These are phyloP conservation scores for Ceratocystis albifundus DNA, from an alignment of 2,329 filamentous ascomycete species.

Conservation along the genomic window DNA sequence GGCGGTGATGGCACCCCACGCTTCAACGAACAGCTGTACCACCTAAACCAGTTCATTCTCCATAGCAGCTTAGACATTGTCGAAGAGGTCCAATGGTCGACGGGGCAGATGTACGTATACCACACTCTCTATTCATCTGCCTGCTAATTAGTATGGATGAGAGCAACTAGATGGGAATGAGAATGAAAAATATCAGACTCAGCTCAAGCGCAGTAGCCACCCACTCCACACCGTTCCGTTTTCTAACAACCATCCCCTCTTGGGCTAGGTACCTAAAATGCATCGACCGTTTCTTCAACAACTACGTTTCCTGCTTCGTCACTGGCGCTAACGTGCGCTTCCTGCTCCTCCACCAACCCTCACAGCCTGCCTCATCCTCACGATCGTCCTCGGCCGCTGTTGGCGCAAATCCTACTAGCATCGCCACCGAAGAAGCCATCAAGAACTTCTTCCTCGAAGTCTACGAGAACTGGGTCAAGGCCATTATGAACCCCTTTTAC, in stretches of 20 bases:
- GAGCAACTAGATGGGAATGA: no score
- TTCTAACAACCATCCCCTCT: not conserved
- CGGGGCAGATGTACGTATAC: slow-evolving; percentile 60
- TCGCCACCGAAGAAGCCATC: slow-evolving; percentile 90
- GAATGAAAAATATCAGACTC: slow-evolving; percentile 53
- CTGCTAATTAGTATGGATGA: slow-evolving; percentile 34
- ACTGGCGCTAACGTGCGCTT: slow-evolving; percentile 90
- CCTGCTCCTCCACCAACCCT: slow-evolving; percentile 80
- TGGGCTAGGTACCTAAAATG: slow-evolving; percentile 75
- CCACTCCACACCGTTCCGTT: slow-evolving; percentile 71
- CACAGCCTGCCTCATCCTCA: slow-evolving; percentile 27
- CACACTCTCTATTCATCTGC: not conserved
- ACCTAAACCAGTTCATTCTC: slow-evolving; percentile 95
- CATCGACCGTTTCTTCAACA: slow-evolving; percentile 93
- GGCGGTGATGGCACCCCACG: slow-evolving; percentile 85
- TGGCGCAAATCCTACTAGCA: slow-evolving; percentile 71
- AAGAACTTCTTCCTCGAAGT: slow-evolving; percentile 90
- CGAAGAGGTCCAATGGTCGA: slow-evolving; percentile 92
- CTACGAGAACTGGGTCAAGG: slow-evolving; percentile 94
- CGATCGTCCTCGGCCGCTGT: slow-evolving; percentile 56
- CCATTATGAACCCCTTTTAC: slow-evolving; percentile 96
- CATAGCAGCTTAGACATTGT: slow-evolving; percentile 90
- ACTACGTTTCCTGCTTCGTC: slow-evolving; percentile 88
- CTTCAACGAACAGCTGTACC: slow-evolving; percentile 76
- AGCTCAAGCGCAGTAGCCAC: slow-evolving; percentile 83